phyloP scores from a whole-genome alignment of 1,284 basidiomycete species.

The Omphalotus olearius region DNA sequence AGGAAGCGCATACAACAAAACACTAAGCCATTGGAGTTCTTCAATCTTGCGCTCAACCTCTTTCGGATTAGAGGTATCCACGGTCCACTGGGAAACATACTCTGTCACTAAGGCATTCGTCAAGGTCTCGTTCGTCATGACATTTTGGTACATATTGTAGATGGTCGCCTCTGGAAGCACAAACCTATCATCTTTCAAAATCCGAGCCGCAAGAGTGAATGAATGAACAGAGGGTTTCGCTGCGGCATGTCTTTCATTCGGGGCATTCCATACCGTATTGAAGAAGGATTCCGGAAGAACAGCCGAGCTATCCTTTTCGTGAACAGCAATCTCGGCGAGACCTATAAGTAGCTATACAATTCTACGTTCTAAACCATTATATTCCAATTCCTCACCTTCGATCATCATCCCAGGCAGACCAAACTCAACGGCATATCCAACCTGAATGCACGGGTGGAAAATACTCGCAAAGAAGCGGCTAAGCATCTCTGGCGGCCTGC shows the following conservation, averaged over 20 bases:
- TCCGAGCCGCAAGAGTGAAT: conserved; percentile 40
- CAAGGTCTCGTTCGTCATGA: conserved; percentile 24
- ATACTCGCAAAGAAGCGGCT: conserved; percentile 54
- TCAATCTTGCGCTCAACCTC: conserved; percentile 40
- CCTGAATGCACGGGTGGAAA: conserved; percentile 64
- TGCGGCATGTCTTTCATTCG: conserved; percentile 11
- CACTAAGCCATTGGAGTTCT: conserved; percentile 39
- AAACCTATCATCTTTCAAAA: conserved; percentile 38
- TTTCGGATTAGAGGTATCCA: conserved; percentile 26
- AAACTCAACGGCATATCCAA: conserved; percentile 64
- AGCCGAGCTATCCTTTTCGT: conserved; percentile 20
- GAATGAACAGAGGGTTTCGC: conserved; percentile 29
- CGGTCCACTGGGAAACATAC: conserved; percentile 49
- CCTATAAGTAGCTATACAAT: no score
- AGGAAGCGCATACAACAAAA: conserved; percentile 37
- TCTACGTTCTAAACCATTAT: no score
- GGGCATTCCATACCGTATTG: conserved; percentile 22
- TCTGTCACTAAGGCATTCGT: no score
- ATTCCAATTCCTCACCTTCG: conserved; percentile 42
- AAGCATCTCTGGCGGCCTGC: conserved; percentile 53
- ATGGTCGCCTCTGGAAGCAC: conserved; percentile 17
- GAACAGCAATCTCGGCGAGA: conserved; percentile 39
- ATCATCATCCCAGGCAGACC: conserved; percentile 55
- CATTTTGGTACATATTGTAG: conserved; percentile 20
- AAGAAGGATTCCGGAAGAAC: background rate